Conservation (phyloP, 1,284 basidiomycete species). For the Sparassis latifolia region DNA sequence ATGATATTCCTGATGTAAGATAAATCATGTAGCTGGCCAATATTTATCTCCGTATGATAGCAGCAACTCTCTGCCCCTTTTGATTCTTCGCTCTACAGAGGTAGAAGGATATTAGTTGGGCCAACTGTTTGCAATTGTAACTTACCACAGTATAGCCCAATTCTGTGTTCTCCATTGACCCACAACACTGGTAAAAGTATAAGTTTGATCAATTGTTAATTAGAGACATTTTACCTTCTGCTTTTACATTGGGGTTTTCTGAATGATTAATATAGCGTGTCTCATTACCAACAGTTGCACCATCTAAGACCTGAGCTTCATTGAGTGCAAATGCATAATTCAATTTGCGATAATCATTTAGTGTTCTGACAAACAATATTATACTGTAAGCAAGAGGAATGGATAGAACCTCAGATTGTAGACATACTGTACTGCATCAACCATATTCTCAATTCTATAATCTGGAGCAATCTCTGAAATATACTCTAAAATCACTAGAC, state of each 20-base stretch:
- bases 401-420: too few relatives aligned
- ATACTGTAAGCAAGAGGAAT: too few relatives aligned
- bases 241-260: conserved; percentile 29
- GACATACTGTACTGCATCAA: not conserved
- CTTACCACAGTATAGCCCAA: conserved; percentile 32
- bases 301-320: conserved; percentile 37
- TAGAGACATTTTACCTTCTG: conserved; percentile 31
- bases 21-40: too few relatives aligned
- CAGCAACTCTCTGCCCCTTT: too few relatives aligned
- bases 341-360: conserved; percentile 34
- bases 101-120: too few relatives aligned
- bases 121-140: too few relatives aligned
- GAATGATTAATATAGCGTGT: conserved; percentile 57
- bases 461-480: not conserved
- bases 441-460: not conserved
- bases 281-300: conserved; percentile 45
- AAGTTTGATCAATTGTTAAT: not conserved
- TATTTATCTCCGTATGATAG: too few relatives aligned
- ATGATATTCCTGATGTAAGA: not conserved
- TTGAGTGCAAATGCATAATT: conserved; percentile 56
- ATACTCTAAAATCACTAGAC: not conserved
- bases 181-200: conserved; percentile 34
- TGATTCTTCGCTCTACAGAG: too few relatives aligned
- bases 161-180: conserved; percentile 54
- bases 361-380: conserved; percentile 17